These are phyloP conservation scores for Gamarada debralockiae DNA, from an alignment of 495 filamentous ascomycete species.

Conservation along the genomic window DNA sequence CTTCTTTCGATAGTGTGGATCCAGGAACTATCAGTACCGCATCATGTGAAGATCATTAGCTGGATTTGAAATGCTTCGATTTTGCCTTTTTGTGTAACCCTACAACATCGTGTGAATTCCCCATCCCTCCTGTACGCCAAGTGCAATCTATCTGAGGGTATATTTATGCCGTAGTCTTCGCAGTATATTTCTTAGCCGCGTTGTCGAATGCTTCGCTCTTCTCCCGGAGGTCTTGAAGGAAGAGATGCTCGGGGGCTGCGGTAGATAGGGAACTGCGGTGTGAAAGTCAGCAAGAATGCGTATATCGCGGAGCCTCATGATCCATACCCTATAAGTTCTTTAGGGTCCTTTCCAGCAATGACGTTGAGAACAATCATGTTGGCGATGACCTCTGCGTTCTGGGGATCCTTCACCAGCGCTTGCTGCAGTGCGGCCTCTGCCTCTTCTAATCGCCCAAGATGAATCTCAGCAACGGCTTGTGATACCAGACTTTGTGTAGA, in stretches of 20 bases:
- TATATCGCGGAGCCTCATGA: neutral
- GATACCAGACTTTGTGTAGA: conserved; percentile 67
- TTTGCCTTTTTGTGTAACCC: conserved; percentile 7
- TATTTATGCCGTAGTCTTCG: conserved; percentile 48
- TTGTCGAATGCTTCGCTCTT: conserved; percentile 78
- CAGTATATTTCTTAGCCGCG: conserved; percentile 71
- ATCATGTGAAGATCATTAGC: neutral
- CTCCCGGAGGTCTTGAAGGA: conserved; percentile 66
- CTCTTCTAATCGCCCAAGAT: conserved; percentile 84
- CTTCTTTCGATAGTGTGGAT: neutral
- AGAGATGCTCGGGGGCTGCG: conserved; percentile 55
- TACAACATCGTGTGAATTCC: neutral
- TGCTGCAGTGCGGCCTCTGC: conserved; percentile 81
- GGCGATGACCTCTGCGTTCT: conserved; percentile 68
- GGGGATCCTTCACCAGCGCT: conserved; percentile 69
- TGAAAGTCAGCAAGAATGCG: conserved; percentile 18
- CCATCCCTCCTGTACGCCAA: conserved; percentile 15
- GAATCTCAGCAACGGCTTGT: conserved; percentile 89
- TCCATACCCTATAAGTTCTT: conserved; percentile 57
- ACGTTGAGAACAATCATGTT: conserved; percentile 77
- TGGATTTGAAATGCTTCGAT: neutral
- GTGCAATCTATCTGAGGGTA: conserved; percentile 7
- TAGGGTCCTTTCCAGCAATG: conserved; percentile 64
- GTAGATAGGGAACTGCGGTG: conserved; percentile 52
- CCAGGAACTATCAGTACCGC: neutral